Base-by-base conservation (phyloP, 1,284 basidiomycete species). In the Ceratorhiza oryzae-sativae region DNA sequence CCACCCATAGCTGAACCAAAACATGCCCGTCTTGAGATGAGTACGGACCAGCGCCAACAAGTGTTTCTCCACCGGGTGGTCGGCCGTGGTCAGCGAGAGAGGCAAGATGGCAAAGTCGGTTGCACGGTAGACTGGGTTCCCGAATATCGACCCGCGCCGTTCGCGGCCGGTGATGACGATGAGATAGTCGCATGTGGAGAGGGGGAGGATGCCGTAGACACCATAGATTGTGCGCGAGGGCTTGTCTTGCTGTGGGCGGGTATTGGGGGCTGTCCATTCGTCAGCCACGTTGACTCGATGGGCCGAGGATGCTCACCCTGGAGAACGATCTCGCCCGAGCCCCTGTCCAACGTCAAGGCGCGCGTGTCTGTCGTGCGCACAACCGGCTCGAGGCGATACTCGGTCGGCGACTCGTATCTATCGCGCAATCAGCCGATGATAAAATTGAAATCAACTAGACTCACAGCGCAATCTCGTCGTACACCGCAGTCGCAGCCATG, bases 41-140 rank as follows among this genome's bases (percentile, higher is more conserved):
- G 91, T 90, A 77, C 92, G 90, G 71, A 98, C 88, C 36, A 99
- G 88, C 6, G 88, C 89, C 41, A 98, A 83, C 1, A 98, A 84
- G 79, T 96, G 93, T 41, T 90, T 88, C 83, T 99, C 97, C 32
- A 95, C 89, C 0, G 93, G 90, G 78, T 97, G 90, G 34, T 81
- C 79, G 75, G 83, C 81, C 25, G 91, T 86, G 20, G 90, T 89
- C 58, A 88, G 79, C 27, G 82, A 82, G 41, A 99, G 82, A 10
- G 97, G 95, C 32, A 97, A 89, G 70, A 98, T 89, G 72, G 95
- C 91, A 81, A 95, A 98, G 78, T 96, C 93, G 39, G 92, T 93
- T 15, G 95, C 94, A 67, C 90, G 88, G 83, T 92, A 98, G 77
- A 99, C 84, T 71, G 95, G 90, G 76, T 96, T 88, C 1, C 90